Conservation (phyloP, 139 green algal species). For the Chlorella ohadii region DNA sequence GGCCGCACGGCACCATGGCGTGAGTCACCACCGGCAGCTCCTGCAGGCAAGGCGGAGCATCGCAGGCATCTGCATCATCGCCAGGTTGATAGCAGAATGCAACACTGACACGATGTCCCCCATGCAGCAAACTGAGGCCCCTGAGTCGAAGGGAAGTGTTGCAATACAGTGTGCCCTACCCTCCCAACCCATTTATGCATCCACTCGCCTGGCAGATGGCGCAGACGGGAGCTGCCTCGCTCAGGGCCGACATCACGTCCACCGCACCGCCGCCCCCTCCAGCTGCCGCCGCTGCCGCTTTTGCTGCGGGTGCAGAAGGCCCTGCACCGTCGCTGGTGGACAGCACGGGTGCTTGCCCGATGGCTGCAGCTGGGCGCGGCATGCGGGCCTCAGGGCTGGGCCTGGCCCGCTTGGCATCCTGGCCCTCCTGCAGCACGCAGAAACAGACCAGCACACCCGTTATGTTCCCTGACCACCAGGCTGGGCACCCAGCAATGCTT, state of each 20-base stretch:
- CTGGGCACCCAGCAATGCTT: too few relatives aligned
- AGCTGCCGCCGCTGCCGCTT: neutral
- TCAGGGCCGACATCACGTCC: neutral
- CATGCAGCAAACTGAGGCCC: too few relatives aligned
- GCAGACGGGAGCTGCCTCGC: slow-evolving; percentile 19
- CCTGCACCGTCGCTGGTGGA: too few relatives aligned
- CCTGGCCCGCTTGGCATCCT: slow-evolving; percentile 26
- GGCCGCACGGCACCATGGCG: slow-evolving; percentile 49
- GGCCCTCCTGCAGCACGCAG: neutral
- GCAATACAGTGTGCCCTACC: too few relatives aligned
- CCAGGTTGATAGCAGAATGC: too few relatives aligned
- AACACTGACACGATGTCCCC: too few relatives aligned
- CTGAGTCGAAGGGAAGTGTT: too few relatives aligned
- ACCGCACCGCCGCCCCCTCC: neutral
- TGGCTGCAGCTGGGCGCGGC: neutral
- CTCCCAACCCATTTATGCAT: too few relatives aligned
- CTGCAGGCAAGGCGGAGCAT: slow-evolving; percentile 1
- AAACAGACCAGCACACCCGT: neutral
- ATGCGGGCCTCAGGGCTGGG: slow-evolving; percentile 18
- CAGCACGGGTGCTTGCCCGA: too few relatives aligned
- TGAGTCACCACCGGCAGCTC: slow-evolving; percentile 46
- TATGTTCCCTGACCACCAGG: too few relatives aligned
- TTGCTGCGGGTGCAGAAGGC: neutral
- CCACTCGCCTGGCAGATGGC: slow-evolving; percentile 36
- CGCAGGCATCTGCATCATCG: too few relatives aligned